phyloP scores from a whole-genome alignment of 768 basidiomycete genomes.

The Boletus sp. region DNA sequence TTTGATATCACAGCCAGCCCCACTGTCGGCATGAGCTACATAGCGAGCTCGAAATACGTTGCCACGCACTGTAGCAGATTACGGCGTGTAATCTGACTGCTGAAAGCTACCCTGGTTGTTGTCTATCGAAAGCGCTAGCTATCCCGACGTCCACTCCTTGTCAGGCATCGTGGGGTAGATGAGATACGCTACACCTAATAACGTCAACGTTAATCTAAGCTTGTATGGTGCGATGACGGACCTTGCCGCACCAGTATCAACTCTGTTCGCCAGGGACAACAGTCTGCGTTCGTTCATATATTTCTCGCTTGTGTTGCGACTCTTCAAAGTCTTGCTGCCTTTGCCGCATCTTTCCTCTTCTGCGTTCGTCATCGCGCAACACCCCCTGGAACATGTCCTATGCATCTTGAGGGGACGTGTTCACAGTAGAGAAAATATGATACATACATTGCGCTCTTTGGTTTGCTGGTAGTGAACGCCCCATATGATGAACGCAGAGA shows the following conservation, averaged over 20 bases:
- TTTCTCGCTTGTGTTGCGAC: slow-evolving; percentile 59
- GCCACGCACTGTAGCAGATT: slow-evolving; percentile 15
- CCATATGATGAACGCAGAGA: slow-evolving; percentile 75
- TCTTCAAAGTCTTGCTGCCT: slow-evolving; percentile 59
- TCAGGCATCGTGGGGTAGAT: background rate
- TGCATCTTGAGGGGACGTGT: slow-evolving; percentile 8
- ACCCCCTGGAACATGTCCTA: slow-evolving; percentile 94
- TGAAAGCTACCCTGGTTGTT: background rate
- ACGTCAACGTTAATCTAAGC: background rate
- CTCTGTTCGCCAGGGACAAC: slow-evolving; percentile 20
- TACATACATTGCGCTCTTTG: slow-evolving; percentile 71
- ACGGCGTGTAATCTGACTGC: background rate
- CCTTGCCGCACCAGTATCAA: slow-evolving; percentile 5
- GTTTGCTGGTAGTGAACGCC: slow-evolving; percentile 86
- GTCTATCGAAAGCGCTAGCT: slow-evolving; percentile 4
- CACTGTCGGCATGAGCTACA: slow-evolving; percentile 10
- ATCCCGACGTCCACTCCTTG: background rate
- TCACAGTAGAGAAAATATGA: background rate
- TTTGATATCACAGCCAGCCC: background rate
- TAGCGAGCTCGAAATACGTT: background rate
- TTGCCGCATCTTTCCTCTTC: slow-evolving; percentile 65
- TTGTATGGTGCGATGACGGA: background rate
- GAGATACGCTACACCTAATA: background rate
- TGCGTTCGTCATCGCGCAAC: slow-evolving; percentile 80
- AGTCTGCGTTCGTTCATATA: slow-evolving; percentile 57